Base-by-base conservation (phyloP, 1,284 basidiomycete species). In the Boletellus deceptivus region DNA sequence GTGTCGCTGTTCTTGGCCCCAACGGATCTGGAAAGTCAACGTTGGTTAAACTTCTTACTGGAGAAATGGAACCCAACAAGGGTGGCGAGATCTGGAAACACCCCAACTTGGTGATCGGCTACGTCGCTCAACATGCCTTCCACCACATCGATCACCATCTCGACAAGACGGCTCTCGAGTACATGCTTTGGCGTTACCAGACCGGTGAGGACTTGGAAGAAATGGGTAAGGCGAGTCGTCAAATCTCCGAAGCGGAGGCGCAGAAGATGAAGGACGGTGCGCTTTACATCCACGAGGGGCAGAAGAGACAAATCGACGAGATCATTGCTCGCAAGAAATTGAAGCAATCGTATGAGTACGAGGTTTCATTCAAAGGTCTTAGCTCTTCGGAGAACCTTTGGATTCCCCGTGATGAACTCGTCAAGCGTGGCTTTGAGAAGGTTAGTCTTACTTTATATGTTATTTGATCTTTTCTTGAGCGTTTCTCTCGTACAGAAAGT, bases 171-270 rank as follows among this genome's bases (percentile, higher is more conserved):
- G 92, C 95, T 50, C 88, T 98, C 65, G 92, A 98, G 78, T 98
- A 98, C 84, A 93, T 98, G 89, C 78, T 97, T 62, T 96, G 93
- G 92, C 93, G 94, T 77, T 98, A 98, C 85, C 94, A 98, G 83
- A 98, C 94, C 55, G 94, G 94, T 73, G 94, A 98, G 75, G 94
- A 98, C 80, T 75, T 97, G 69, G 94, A 98, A 78, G 94, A 98
- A 79, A 84, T 98, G 82, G 76, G 74, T 76, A 97, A 97, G 82
- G 93, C 90, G 52, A 86, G 75, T 72, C 91, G 93, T 61, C 79
- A 88, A 73, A 89, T 98, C 71, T 77, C 83, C 60, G 92, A 89
- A 59, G 94, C 91, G 72, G 94, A 98, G 74, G 76, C 79, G 64
- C 75, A 91, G 78, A 97, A 94, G 85, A 98, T 98, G 95, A 93